A percentile compares a stretch with the other conserved stretches of the same genome.
Conservation (phyloP, 768 basidiomycete species). For the Boletellus ananas region DNA sequence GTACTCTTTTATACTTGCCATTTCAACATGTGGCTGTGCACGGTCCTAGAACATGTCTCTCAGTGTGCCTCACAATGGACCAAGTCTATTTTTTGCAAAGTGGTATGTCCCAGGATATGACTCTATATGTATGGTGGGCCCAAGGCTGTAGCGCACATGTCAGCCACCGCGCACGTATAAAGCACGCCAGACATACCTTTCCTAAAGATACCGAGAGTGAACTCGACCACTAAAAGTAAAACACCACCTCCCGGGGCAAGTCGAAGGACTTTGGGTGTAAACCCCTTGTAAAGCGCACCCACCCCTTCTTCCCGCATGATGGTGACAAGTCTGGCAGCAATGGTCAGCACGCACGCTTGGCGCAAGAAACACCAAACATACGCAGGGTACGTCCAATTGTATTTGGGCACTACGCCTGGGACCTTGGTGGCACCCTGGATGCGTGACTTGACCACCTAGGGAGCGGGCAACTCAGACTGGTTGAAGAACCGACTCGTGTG, state of each 20-base stretch:
- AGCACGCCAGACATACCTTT: slow-evolving; percentile 41
- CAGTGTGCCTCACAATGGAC: background rate
- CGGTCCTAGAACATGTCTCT: no score
- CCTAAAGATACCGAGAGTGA: slow-evolving; percentile 74
- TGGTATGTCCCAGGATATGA: background rate
- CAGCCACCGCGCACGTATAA: background rate
- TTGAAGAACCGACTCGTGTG: background rate
- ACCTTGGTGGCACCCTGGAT: slow-evolving; percentile 73
- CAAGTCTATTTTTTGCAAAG: slow-evolving; percentile 3
- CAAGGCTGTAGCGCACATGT: slow-evolving; percentile 17
- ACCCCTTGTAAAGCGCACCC: slow-evolving; percentile 89
- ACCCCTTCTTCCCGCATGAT: slow-evolving; percentile 87
- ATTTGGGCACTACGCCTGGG: slow-evolving; percentile 76
- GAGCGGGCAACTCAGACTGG: background rate
- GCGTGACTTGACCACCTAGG: slow-evolving; percentile 90
- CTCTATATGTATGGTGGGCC: slow-evolving; percentile 33
- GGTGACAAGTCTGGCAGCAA: slow-evolving; percentile 47
- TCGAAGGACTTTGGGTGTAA: slow-evolving; percentile 91
- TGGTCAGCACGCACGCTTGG: background rate
- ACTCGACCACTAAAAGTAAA: slow-evolving; percentile 88
- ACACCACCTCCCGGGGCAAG: slow-evolving; percentile 96
- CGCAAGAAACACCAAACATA: slow-evolving; percentile 21
- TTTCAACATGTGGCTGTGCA: slow-evolving; percentile 13
- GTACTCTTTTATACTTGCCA: slow-evolving; percentile 3
- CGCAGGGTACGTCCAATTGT: slow-evolving; percentile 95